These are phyloP conservation scores for Apostasia ramifera DNA, from an alignment of 106 monocot species.

Conservation along the genomic window DNA sequence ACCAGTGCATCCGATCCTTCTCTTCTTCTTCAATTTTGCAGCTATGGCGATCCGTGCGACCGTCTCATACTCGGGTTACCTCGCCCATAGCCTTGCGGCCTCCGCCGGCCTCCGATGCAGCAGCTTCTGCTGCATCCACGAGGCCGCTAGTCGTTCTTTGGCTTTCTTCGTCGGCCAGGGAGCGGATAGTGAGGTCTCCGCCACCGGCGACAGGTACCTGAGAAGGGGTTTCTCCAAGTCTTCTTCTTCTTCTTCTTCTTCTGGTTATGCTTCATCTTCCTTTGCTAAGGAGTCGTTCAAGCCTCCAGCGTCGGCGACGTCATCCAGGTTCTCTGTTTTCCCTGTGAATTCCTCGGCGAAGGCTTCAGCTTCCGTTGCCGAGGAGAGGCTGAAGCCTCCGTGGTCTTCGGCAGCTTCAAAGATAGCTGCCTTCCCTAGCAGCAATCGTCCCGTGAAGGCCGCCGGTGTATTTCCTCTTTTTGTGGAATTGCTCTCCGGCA, in stretches of 20 bases:
- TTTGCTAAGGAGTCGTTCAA: constrained; percentile 1
- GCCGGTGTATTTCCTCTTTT: constrained; percentile 14
- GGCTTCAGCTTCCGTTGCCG: neutral
- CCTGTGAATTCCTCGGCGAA: constrained; percentile 6
- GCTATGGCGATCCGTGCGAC: constrained; percentile 76
- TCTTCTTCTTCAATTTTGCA: constrained; percentile 8
- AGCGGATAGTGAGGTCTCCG: constrained; percentile 1
- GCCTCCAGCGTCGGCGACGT: neutral
- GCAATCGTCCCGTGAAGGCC: neutral
- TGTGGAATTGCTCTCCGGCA: constrained; percentile 41
- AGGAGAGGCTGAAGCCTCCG: neutral
- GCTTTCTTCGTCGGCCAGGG: constrained; percentile 15
- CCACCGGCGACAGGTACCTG: constrained; percentile 1
- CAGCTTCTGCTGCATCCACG: constrained; percentile 28
- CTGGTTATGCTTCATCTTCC: neutral
- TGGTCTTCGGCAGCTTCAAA: neutral
- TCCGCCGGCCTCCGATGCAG: constrained; percentile 39
- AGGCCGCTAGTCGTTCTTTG: constrained; percentile 18
- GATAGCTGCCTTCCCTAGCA: neutral
- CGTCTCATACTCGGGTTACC: constrained; percentile 66
- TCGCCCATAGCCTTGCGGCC: constrained; percentile 53
- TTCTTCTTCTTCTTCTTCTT: too few relatives aligned
- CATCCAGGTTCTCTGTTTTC: neutral
- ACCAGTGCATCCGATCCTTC: constrained; percentile 12
- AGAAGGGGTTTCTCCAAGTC: neutral